Conservation (phyloP, 192 early-diverging fungal species). For the Backusella australiensis region DNA sequence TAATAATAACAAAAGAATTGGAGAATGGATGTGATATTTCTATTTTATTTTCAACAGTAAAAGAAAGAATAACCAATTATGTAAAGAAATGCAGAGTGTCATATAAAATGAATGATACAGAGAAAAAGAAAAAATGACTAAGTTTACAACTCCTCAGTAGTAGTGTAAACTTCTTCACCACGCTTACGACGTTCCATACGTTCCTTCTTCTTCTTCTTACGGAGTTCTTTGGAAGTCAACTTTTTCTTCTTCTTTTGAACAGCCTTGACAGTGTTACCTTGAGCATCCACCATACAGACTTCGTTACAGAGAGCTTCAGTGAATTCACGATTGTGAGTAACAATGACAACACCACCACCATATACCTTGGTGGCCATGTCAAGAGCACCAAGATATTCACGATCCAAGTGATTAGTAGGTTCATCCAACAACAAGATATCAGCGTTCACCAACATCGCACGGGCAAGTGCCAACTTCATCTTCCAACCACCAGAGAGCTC, state of each 20-base stretch:
- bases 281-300: too few species aligned
- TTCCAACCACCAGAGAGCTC: too few species aligned
- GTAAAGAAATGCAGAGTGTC: not conserved
- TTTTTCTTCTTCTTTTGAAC: slow-evolving; percentile 65
- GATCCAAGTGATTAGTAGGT: too few species aligned
- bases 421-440: too few species aligned
- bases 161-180: slow-evolving; percentile 47
- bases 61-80: not conserved
- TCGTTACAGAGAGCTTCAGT: too few species aligned
- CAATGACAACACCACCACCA: too few species aligned
- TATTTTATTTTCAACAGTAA: not conserved
- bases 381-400: too few species aligned
- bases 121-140: not conserved
- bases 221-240: slow-evolving; percentile 48
- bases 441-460: too few species aligned
- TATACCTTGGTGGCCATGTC: too few species aligned
- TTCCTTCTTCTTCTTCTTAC: slow-evolving; percentile 61
- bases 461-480: too few species aligned
- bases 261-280: slow-evolving; percentile 73
- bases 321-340: too few species aligned
- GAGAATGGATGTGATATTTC: not conserved
- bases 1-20: not conserved
- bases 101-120: not conserved
- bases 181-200: slow-evolving; percentile 55
- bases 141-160: slow-evolving; percentile 18